Conservation (phyloP, 805 yeast genomes). For the Candida taoyuanica region DNA sequence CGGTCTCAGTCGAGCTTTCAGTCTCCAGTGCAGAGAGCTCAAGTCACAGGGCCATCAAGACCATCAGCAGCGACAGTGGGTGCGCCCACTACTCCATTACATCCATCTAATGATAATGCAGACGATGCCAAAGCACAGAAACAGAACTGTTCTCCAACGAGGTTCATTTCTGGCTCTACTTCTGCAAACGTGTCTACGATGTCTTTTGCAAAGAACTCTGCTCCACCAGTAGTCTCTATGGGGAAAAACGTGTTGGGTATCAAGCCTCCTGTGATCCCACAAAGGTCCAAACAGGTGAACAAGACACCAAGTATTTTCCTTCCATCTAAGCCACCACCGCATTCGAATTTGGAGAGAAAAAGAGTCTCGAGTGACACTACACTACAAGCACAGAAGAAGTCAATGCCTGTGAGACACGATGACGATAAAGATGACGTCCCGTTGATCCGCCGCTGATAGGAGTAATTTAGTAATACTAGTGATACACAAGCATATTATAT, state of each 20-base stretch:
- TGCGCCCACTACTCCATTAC: background rate
- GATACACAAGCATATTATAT: background rate
- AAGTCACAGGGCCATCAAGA: background rate
- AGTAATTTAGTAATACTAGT: background rate
- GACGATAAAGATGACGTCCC: slow-evolving; percentile 10
- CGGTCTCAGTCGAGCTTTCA: background rate
- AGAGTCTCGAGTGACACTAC: slow-evolving; percentile 4
- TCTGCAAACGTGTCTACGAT: no score
- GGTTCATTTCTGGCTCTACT: no score
- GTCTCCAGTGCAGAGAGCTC: background rate
- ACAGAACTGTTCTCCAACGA: slow-evolving; percentile 6
- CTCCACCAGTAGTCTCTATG: background rate
- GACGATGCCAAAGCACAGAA: no score
- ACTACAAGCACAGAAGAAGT: slow-evolving; percentile 6
- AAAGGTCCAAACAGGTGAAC: background rate
- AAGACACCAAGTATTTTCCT: slow-evolving; percentile 9
- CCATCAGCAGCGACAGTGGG: background rate
- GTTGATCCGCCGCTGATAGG: background rate
- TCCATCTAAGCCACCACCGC: slow-evolving; percentile 12
- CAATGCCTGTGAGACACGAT: background rate
- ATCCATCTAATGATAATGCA: no score
- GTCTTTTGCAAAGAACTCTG: background rate
- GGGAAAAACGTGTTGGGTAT: slow-evolving; percentile 9
- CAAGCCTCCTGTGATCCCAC: slow-evolving; percentile 2
- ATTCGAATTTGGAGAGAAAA: slow-evolving; percentile 9